These are phyloP conservation scores for Boletus sp. DNA, from an alignment of 1,284 basidiomycete genomes.

Conservation along the genomic window DNA sequence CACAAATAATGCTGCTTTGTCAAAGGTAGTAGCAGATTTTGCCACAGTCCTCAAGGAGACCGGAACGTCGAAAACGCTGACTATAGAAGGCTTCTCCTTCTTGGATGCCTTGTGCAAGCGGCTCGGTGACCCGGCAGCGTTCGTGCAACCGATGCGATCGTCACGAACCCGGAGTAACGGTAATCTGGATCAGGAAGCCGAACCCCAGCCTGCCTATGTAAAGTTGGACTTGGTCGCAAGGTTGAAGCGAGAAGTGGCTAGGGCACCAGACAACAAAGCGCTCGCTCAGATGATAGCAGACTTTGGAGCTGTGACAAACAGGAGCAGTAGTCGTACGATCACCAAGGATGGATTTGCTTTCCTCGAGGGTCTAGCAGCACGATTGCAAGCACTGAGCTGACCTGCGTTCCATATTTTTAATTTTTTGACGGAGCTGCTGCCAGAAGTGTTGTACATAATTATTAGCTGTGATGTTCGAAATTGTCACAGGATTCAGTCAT, in stretches of 20 bases:
- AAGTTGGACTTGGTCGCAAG: constrained; percentile 57
- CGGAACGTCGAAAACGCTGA: constrained; percentile 61
- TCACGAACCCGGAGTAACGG: constrained; percentile 38
- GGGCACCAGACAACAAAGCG: constrained; percentile 47
- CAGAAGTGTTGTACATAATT: too few species aligned
- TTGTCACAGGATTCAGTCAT: too few species aligned
- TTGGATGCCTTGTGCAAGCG: constrained; percentile 65
- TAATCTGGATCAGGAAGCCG: constrained; percentile 32
- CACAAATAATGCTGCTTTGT: constrained; percentile 50
- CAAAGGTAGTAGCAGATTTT: constrained; percentile 54
- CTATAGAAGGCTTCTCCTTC: constrained; percentile 66
- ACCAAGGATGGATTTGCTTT: constrained; percentile 75
- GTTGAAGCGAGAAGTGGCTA: constrained; percentile 49
- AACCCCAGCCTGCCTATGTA: constrained; percentile 42
- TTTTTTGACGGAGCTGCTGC: neutral
- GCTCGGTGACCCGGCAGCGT: constrained; percentile 60
- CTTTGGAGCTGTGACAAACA: constrained; percentile 62
- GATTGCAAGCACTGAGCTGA: constrained; percentile 38
- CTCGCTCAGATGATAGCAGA: constrained; percentile 62
- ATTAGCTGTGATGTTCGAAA: too few species aligned
- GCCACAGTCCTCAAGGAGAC: constrained; percentile 54
- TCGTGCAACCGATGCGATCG: constrained; percentile 49
- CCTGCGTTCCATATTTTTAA: neutral
- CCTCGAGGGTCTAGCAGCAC: constrained; percentile 53
- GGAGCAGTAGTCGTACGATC: constrained; percentile 59